These are phyloP conservation scores for Aspergillus ustus DNA, from an alignment of 2,329 filamentous ascomycete species.

Conservation along the genomic window DNA sequence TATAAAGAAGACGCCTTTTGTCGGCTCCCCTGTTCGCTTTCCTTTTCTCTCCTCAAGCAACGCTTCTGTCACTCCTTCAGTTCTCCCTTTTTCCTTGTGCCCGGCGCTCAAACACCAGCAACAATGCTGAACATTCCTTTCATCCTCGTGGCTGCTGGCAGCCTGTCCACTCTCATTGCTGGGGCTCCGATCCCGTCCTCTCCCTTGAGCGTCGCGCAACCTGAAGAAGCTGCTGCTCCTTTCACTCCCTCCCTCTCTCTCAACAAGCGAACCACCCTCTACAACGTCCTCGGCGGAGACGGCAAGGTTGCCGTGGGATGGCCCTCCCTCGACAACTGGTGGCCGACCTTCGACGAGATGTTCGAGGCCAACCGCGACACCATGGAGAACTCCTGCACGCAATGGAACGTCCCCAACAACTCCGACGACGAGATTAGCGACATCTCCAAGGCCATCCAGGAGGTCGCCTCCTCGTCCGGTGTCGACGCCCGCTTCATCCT, in stretches of 20 bases:
- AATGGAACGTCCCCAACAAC: conserved; percentile 30
- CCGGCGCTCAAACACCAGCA: conserved; percentile 4
- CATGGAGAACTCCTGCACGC: conserved; percentile 23
- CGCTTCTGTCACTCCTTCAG: conserved; percentile 18
- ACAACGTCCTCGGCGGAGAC: conserved; percentile 15
- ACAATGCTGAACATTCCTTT: conserved; percentile 20
- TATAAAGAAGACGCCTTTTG: background rate
- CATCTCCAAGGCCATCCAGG: conserved; percentile 41
- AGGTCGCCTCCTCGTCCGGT: conserved; percentile 33
- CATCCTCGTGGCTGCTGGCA: conserved; percentile 37
- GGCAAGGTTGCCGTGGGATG: conserved; percentile 28
- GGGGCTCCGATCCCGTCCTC: conserved; percentile 31
- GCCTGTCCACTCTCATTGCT: conserved; percentile 33
- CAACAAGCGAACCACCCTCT: conserved; percentile 7
- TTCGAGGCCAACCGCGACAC: conserved; percentile 21
- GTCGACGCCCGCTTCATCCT: conserved; percentile 51
- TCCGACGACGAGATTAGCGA: conserved; percentile 33
- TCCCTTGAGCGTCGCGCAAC: conserved; percentile 21
- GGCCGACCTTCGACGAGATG: conserved; percentile 28
- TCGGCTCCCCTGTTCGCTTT: conserved; percentile 1
- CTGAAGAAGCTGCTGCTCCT: background rate
- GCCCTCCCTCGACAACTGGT: conserved; percentile 30
- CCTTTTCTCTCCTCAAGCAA: conserved; percentile 13
- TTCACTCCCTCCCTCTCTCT: conserved; percentile 7
- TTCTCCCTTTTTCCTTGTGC: conserved; percentile 3